A percentile compares a stretch with the other conserved stretches of the same genome.
Conservation (phyloP, 2,329 filamentous ascomycete genomes). For the Exophiala aquamarina region DNA sequence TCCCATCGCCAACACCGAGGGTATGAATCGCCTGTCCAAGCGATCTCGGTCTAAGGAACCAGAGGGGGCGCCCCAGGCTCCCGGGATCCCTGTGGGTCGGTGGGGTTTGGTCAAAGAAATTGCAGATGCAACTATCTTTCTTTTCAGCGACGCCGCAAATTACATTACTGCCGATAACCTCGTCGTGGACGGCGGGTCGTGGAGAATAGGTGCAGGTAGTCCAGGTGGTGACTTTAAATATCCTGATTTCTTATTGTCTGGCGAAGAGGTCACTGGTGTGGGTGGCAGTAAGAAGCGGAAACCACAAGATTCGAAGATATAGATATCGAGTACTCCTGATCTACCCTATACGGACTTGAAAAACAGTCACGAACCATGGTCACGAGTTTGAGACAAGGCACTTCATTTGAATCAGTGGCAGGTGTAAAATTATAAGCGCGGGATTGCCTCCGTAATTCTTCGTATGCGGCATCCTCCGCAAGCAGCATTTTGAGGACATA, state of each 20-base stretch:
- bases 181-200: conserved; percentile 61
- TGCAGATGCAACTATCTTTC: conserved; percentile 84
- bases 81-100: conserved; percentile 69
- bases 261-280: conserved; percentile 56
- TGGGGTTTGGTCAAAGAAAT: conserved; percentile 83
- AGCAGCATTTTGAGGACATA: too few relatives aligned
- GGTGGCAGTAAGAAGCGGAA: conserved; percentile 59
- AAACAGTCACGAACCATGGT: too few relatives aligned
- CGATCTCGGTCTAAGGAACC: conserved; percentile 40
- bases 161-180: conserved; percentile 82
- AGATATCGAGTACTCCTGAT: neutral
- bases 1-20: conserved; percentile 81
- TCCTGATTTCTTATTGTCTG: conserved; percentile 60
- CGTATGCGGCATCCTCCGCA: too few relatives aligned
- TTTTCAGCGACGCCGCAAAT: conserved; percentile 82
- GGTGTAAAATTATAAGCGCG: too few relatives aligned
- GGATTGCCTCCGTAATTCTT: too few relatives aligned
- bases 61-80: conserved; percentile 46
- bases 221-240: conserved; percentile 47
- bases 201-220: conserved; percentile 37
- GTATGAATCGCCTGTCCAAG: conserved; percentile 64
- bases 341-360: too few relatives aligned
- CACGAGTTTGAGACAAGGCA: too few relatives aligned
- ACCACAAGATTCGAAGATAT: conserved; percentile 32
- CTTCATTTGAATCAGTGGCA: too few relatives aligned